Conservation (phyloP, 176 grass and related monocot species). For the Melocanna baccifera region DNA sequence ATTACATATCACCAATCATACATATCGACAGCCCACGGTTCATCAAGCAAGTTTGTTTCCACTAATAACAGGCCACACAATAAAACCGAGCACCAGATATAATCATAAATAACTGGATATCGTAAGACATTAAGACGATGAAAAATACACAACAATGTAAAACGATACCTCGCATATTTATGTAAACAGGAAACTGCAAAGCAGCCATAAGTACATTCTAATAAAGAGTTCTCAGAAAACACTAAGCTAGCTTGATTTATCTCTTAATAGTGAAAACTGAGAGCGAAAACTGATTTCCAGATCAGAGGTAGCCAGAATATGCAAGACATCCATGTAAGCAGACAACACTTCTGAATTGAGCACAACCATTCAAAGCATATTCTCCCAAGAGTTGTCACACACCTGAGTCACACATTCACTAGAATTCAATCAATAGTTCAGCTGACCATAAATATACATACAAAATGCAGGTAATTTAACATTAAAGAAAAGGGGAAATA, state of each 20-base stretch:
- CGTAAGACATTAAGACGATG: background rate
- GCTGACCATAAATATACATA: conserved; percentile 39
- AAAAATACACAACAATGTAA: conserved; percentile 27
- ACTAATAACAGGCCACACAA: conserved; percentile 3
- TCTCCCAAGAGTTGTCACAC: conserved; percentile 74
- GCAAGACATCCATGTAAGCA: conserved; percentile 87
- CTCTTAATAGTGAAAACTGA: conserved; percentile 50
- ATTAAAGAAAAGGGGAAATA: background rate
- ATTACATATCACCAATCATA: conserved; percentile 14
- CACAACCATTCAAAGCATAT: conserved; percentile 87
- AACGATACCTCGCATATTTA: conserved; percentile 10
- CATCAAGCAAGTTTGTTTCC: conserved; percentile 1
- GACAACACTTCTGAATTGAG: conserved; percentile 85
- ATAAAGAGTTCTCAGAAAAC: conserved; percentile 31
- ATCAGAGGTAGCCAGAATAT: conserved; percentile 70
- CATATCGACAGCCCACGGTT: background rate
- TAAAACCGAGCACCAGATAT: background rate
- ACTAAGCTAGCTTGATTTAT: conserved; percentile 49
- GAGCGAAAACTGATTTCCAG: conserved; percentile 50
- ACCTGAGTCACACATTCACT: conserved; percentile 85
- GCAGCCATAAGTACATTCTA: conserved; percentile 47
- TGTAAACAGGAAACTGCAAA: conserved; percentile 34
- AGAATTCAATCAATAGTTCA: conserved; percentile 75
- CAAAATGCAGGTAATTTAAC: conserved; percentile 23
- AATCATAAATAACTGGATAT: conserved; percentile 22